Conservation (phyloP, 768 basidiomycete genomes). For the Dentipellis sp. region DNA sequence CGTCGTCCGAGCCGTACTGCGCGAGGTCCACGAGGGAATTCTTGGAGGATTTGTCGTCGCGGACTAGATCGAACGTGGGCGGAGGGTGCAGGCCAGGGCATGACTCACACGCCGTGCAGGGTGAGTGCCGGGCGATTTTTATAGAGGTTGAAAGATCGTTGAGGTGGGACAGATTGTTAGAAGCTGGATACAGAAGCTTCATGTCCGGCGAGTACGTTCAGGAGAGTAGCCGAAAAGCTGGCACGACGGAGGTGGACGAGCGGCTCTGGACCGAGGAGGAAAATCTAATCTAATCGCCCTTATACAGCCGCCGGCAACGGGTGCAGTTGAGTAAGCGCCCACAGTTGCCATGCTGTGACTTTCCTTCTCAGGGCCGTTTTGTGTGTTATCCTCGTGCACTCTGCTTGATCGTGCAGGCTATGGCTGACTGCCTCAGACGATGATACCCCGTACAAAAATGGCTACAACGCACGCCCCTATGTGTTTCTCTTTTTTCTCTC, state of each 20-base stretch:
- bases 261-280: background rate
- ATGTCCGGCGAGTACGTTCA: slow-evolving; percentile 23
- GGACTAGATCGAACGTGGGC: slow-evolving; percentile 44
- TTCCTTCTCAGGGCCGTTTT: background rate
- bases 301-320: background rate
- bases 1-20: slow-evolving; percentile 67
- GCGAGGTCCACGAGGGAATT: slow-evolving; percentile 46
- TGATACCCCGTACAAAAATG: background rate
- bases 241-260: background rate
- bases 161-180: slow-evolving; percentile 40
- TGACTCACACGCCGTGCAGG: slow-evolving; percentile 53
- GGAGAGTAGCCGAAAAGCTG: background rate
- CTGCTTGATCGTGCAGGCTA: too few relatives aligned
- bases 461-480: background rate
- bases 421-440: too few relatives aligned
- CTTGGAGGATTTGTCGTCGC: slow-evolving; percentile 33
- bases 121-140: slow-evolving; percentile 79
- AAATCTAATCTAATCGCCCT: slow-evolving; percentile 1
- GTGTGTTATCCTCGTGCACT: background rate
- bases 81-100: slow-evolving; percentile 70
- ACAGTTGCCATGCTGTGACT: background rate
- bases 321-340: background rate
- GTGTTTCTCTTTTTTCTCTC: background rate
- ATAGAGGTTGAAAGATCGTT: slow-evolving; percentile 44
- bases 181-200: slow-evolving; percentile 62